Evolutionary conservation across 345 rosid genomes (phyloP), one percentile per base, ranked within the genome.

Genomic region (Kernera saxatilis): DNA sequence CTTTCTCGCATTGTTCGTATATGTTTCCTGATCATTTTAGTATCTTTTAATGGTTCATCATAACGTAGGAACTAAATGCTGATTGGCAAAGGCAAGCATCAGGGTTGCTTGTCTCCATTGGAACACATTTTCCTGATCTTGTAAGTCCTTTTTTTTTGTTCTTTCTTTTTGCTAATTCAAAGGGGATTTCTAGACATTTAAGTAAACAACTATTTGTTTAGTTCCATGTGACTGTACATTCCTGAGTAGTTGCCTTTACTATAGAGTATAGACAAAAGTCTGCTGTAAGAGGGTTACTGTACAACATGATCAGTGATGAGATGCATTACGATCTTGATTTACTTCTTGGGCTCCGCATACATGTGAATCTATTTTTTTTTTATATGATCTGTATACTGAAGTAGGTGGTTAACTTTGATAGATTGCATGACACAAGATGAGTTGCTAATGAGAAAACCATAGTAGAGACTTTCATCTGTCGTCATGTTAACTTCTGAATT

Each of bases 61-160:
- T 73, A 44, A 32, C 67, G 43, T 65, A 91, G 98, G 98, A 91
- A 73, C 79, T 93, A 43, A 85, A 86, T 78, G 78, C 93, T 62
- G 96, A 91, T 60, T 93, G 98, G 98, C 97, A 91, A 83, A 86
- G 90, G 71, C 92, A 93, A 67, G 98, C 92, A 44, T 80, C 97
- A 74, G 80, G 85, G 49, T 78, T 93, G 14, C 96, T 93, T 70
- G 98, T 89, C 73, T 83, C 98, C 25, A 93, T 93, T 72, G 97
- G 98, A 64, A 79, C 75, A 19, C 97, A 88, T 79, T 80, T 93
- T 73, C 97, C 98, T 53, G 98, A 93, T 83, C 96, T 93, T 35
- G 98, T 93, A 84, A 83, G 97, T 80, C 55, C 37, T 44, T 5
- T 39, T 7, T 49, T 0, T 45, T 23, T 29, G 32, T 48, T 33